A percentile compares a stretch with the other conserved stretches of the same genome.
These are phyloP conservation scores for Aegilops umbellulata DNA, from an alignment of 176 grass and related monocot species.

Conservation along the genomic window DNA sequence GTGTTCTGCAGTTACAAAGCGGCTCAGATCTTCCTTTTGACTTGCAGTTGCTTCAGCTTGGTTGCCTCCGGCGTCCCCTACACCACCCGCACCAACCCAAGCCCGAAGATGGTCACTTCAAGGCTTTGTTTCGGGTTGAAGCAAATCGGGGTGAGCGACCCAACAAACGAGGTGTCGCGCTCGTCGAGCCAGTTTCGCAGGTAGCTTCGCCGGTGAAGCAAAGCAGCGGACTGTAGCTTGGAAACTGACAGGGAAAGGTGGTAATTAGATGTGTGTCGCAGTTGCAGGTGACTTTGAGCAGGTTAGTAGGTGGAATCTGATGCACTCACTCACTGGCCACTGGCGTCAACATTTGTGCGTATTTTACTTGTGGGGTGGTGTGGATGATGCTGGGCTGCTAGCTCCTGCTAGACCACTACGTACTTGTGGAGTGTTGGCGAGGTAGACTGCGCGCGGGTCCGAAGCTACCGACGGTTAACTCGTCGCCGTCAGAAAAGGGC, in stretches of 20 bases:
- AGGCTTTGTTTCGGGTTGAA: conserved; percentile 21
- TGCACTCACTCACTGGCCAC: neutral
- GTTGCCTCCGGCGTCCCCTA: too few relatives aligned
- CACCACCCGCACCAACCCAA: neutral
- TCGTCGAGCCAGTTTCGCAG: neutral
- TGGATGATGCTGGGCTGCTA: neutral
- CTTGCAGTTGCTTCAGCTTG: conserved; percentile 3
- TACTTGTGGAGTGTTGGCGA: too few relatives aligned
- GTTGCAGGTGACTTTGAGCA: neutral
- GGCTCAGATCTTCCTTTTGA: neutral
- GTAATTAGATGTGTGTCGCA: too few relatives aligned
- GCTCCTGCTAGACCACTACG: too few relatives aligned
- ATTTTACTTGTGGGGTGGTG: neutral
- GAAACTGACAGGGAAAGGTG: neutral
- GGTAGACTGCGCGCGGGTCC: too few relatives aligned
- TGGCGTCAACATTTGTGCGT: neutral
- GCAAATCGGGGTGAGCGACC: neutral
- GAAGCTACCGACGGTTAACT: neutral
- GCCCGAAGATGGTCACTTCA: neutral
- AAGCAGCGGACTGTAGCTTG: conserved; percentile 1
- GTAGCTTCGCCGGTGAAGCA: neutral
- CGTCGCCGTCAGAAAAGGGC: neutral
- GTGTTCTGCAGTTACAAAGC: neutral
- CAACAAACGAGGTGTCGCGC: neutral
- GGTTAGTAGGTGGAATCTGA: neutral